phyloP scores from a whole-genome alignment of 768 basidiomycete species.

The Phaeolepiota aurea region DNA sequence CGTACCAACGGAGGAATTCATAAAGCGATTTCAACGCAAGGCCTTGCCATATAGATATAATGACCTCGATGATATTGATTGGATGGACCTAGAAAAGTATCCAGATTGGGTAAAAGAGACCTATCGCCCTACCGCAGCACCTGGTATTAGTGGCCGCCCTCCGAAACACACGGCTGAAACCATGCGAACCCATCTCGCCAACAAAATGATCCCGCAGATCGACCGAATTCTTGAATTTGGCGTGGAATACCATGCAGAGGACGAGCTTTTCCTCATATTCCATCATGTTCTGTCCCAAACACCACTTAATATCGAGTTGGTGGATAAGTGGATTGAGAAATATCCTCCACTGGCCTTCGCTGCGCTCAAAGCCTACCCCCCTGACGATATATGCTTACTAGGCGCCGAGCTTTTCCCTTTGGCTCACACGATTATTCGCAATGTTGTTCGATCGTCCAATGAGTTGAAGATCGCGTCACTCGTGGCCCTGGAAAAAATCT shows the following conservation, averaged over 20 bases:
- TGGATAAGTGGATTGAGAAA: conserved; percentile 35
- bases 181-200: conserved; percentile 16
- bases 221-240: conserved; percentile 31
- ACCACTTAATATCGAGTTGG: conserved; percentile 17
- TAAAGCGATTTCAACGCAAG: conserved; percentile 39
- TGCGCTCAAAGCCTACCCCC: conserved; percentile 39
- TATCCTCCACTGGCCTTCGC: conserved; percentile 48
- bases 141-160: not conserved
- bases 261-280: conserved; percentile 47
- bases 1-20: conserved; percentile 35
- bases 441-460: conserved; percentile 49
- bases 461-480: conserved; percentile 44
- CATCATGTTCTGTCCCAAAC: conserved; percentile 21
- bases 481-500: conserved; percentile 50
- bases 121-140: conserved; percentile 14
- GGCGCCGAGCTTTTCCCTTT: conserved; percentile 21
- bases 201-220: conserved; percentile 18
- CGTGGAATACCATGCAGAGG: conserved; percentile 43
- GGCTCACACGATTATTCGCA: conserved; percentile 27
- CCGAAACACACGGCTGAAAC: conserved; percentile 16
- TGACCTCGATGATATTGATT: conserved; percentile 30
- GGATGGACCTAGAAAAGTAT: conserved; percentile 19
- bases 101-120: conserved; percentile 18
- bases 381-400: conserved; percentile 24
- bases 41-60: conserved; percentile 31